Evolutionary conservation across 768 basidiomycete species (phyloP), one percentile per base, ranked within the genome.

Genomic region (Naganishia antarctica): DNA sequence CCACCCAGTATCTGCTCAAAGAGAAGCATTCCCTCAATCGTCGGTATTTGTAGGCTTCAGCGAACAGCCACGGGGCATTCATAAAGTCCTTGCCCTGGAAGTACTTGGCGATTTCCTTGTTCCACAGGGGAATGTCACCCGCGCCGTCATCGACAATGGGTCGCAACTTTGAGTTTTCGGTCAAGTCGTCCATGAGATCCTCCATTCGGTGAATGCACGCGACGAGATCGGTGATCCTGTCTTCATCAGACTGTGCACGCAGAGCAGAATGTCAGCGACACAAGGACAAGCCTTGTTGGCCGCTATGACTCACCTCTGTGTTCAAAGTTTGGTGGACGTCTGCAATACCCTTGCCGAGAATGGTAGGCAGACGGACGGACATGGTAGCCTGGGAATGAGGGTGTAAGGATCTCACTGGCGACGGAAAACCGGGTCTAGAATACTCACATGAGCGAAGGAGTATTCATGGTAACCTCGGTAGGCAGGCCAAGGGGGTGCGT

Each of bases 361-460:
- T 97, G 43, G 93, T 94, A 1, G 93, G 93, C 26, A 96, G 84
- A 49, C 93, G 87, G n/a, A 88, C 86, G 66, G 90, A 89, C 92
- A 96, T 96, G 3, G 92, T 94, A 32, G 91, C 93, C 78, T 93
- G 85, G 41, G 87, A 87, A 13, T 34, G 28, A 58, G 9, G 12
- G 18, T 7, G 47, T 34, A 34, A 29, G 15, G 41, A 25, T 5
- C 25, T 25, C 13, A 8, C 21, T 41, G 26, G 26, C 4, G 28
- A 8, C 25, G 12, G 11, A 18, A 25, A 25, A n/a, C n/a, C n/a
- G n/a, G n/a, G 11, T 23, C 67, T 70, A 23, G 63, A 40, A 6
- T 23, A 40, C 53, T 57, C 26, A 57, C 53, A 45, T 76, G 73
- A 23, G 78, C 77, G 70, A 78, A 79, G 11, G 76, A 76, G 74